These are phyloP conservation scores for Monosporascus ibericus DNA, from an alignment of 2,329 filamentous ascomycete species.

Conservation along the genomic window DNA sequence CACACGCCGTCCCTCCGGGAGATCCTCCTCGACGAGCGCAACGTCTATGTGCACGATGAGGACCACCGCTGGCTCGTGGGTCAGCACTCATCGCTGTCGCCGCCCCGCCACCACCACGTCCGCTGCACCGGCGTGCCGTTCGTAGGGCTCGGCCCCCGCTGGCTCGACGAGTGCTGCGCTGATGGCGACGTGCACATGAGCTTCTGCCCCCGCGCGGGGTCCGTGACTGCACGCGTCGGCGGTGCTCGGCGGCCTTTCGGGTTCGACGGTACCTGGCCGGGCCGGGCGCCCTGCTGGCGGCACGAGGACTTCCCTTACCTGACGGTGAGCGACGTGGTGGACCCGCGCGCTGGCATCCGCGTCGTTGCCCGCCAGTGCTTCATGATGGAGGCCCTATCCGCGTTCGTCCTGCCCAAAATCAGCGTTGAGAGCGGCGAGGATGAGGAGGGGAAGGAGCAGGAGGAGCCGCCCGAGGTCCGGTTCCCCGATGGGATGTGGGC, in stretches of 20 bases:
- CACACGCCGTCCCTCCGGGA: conserved; percentile 42
- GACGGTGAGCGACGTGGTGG: conserved; percentile 39
- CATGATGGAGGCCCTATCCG: conserved; percentile 39
- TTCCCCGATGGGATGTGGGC: conserved; percentile 39
- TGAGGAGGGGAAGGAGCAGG: conserved; percentile 24
- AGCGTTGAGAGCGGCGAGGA: conserved; percentile 23
- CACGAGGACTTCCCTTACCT: conserved; percentile 48
- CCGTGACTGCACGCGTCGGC: too few species aligned
- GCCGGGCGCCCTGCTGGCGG: conserved; percentile 44
- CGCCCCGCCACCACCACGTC: conserved; percentile 38
- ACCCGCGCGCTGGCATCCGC: conserved; percentile 37
- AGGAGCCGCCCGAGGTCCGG: conserved; percentile 28
- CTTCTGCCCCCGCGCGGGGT: conserved; percentile 31
- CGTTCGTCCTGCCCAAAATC: conserved; percentile 34
- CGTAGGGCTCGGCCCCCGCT: conserved; percentile 40
- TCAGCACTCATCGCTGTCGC: conserved; percentile 33
- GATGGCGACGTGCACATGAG: conserved; percentile 34
- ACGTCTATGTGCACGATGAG: conserved; percentile 53
- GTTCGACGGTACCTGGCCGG: conserved; percentile 16
- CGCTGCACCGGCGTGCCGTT: conserved; percentile 50
- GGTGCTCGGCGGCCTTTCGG: too few species aligned
- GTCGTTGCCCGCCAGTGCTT: conserved; percentile 42
- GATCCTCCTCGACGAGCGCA: conserved; percentile 42
- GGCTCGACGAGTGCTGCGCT: conserved; percentile 40
- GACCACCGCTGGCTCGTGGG: conserved; percentile 44